These are phyloP conservation scores for Strobilomyces confusus DNA, from an alignment of 768 basidiomycete genomes.

Conservation along the genomic window DNA sequence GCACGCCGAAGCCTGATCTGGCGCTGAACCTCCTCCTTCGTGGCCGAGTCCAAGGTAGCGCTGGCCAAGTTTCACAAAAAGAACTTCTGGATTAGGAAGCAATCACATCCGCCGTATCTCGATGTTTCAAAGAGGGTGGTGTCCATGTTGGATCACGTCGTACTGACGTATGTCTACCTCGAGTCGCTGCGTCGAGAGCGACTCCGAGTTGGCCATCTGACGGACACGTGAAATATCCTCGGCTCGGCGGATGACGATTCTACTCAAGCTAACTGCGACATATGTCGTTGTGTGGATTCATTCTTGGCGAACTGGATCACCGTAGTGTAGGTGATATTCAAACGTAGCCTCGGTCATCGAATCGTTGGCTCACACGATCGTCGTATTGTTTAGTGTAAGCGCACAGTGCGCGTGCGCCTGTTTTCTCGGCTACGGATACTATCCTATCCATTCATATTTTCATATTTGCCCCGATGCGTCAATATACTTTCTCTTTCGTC, in stretches of 20 bases:
- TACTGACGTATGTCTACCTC: conserved; percentile 26
- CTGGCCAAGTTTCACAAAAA: conserved; percentile 24
- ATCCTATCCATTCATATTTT: too few relatives aligned
- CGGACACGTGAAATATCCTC: not conserved
- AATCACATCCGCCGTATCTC: conserved; percentile 24
- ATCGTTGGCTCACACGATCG: too few relatives aligned
- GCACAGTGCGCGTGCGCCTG: too few relatives aligned
- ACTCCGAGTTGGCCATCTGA: conserved; percentile 12
- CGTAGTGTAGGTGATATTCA: too few relatives aligned
- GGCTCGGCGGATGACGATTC: not conserved
- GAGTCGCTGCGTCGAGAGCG: conserved; percentile 26
- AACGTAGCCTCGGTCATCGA: too few relatives aligned
- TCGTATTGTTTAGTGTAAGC: too few relatives aligned
- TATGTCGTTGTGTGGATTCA: too few relatives aligned
- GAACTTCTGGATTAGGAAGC: conserved; percentile 21
- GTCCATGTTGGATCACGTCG: conserved; percentile 25
- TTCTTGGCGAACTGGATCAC: too few relatives aligned
- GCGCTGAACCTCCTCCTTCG: not conserved
- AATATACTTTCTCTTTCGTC: too few relatives aligned
- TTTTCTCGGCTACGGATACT: too few relatives aligned
- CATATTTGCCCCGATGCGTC: too few relatives aligned
- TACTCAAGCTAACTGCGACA: not conserved
- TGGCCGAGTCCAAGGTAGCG: conserved; percentile 3
- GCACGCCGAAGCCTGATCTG: not conserved
- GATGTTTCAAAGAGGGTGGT: conserved; percentile 18